Conservation (phyloP, 164 flowering plant genomes). For the Saururus chinensis region DNA sequence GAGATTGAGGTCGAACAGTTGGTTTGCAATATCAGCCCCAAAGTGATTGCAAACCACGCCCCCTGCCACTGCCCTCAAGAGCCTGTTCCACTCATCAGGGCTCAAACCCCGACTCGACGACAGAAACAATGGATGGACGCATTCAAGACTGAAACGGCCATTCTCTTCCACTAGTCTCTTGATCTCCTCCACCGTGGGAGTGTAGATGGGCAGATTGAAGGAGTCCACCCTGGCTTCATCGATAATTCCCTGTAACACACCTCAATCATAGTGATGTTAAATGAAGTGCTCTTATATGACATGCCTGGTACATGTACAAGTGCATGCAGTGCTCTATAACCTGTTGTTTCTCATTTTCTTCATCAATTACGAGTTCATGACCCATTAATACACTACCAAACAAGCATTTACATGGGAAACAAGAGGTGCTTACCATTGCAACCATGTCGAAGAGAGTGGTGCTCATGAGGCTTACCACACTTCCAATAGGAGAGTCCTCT, state of each 20-base stretch:
- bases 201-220: conserved; percentile 17
- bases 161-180: conserved; percentile 1
- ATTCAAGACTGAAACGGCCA: conserved; percentile 11
- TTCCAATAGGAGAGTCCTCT: background rate
- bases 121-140: background rate
- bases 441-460: background rate
- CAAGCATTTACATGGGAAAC: no score
- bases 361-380: no score
- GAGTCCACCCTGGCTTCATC: conserved; percentile 12
- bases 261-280: no score
- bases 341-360: no score
- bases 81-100: background rate
- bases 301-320: no score
- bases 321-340: no score
- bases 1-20: background rate
- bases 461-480: background rate
- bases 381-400: background rate
- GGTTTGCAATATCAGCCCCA: background rate
- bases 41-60: background rate
- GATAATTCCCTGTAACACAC: conserved; percentile 13
- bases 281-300: no score
- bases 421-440: background rate
- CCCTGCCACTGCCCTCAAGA: background rate
- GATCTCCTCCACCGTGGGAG: conserved; percentile 6
- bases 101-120: background rate